phyloP scores from a whole-genome alignment of 352 stramenopile genomes.

The Globisporangium acanthophoron region DNA sequence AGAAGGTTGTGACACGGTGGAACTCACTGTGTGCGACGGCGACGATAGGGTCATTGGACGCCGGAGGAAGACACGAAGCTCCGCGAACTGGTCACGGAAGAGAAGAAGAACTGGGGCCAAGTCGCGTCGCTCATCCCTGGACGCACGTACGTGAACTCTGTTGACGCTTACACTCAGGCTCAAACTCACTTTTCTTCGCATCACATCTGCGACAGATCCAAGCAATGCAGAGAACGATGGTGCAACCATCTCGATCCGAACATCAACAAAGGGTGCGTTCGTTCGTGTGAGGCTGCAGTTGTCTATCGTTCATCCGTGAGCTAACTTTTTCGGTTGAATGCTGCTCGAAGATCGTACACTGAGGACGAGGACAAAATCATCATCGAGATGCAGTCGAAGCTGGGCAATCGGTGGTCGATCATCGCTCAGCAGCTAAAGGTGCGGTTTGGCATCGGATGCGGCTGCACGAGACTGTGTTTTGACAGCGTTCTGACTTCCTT shows the following conservation, averaged over 20 bases:
- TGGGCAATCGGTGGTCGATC: conserved; percentile 91
- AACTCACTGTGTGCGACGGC: background rate
- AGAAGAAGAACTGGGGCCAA: conserved; percentile 90
- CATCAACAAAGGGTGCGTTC: conserved; percentile 88
- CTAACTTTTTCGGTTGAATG: background rate
- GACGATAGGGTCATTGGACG: conserved; percentile 84
- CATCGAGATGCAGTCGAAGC: conserved; percentile 89
- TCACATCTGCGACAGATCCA: conserved; percentile 50
- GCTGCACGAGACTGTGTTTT: background rate
- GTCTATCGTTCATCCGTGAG: background rate
- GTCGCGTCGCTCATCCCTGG: conserved; percentile 73
- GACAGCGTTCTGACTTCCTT: background rate
- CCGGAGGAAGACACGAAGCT: conserved; percentile 88
- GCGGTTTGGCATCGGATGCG: background rate
- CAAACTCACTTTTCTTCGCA: background rate
- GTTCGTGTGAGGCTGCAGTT: background rate
- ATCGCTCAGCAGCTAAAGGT: conserved; percentile 90
- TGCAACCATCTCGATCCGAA: conserved; percentile 90
- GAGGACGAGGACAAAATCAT: conserved; percentile 92
- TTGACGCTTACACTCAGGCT: background rate
- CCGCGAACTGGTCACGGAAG: conserved; percentile 75
- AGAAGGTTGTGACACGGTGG: background rate
- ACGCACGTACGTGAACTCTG: conserved; percentile 53
- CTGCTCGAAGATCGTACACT: conserved; percentile 59
- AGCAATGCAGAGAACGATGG: conserved; percentile 91